Conservation (phyloP, 208 protist species). For the Leishmania lainsoni region DNA sequence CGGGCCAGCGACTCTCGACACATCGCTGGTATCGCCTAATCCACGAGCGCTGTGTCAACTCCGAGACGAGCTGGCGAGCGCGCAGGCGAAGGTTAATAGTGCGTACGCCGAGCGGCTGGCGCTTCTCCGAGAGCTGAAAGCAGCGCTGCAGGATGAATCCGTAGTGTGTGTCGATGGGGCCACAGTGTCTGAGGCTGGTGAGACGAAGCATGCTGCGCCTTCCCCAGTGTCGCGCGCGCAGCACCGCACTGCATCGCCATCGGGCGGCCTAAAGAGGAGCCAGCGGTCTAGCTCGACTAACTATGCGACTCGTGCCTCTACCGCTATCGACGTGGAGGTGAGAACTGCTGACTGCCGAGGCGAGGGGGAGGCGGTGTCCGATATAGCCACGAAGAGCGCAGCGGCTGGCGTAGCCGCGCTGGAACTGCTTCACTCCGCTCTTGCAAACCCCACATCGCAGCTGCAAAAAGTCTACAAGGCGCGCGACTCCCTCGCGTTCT, state of each 20-base stretch:
- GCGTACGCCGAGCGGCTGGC: background rate
- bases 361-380: background rate
- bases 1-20: background rate
- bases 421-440: constrained; percentile 2
- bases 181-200: background rate
- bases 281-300: background rate
- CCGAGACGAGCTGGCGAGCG: background rate
- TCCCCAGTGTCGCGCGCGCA: background rate
- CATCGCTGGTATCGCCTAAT: background rate
- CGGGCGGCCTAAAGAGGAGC: background rate
- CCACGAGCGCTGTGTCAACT: background rate
- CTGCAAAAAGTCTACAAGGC: background rate
- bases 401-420: background rate
- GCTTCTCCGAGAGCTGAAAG: constrained; percentile 1
- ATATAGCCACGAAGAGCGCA: background rate
- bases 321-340: background rate
- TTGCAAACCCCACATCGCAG: background rate
- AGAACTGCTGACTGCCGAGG: background rate
- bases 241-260: background rate
- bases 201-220: background rate
- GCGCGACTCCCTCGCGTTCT: background rate
- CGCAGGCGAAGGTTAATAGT: background rate
- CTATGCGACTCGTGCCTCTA: background rate
- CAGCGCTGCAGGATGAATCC: background rate
- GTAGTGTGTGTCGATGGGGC: background rate